Base-by-base conservation (phyloP, 257 asterid species). In the Striga asiatica region DNA sequence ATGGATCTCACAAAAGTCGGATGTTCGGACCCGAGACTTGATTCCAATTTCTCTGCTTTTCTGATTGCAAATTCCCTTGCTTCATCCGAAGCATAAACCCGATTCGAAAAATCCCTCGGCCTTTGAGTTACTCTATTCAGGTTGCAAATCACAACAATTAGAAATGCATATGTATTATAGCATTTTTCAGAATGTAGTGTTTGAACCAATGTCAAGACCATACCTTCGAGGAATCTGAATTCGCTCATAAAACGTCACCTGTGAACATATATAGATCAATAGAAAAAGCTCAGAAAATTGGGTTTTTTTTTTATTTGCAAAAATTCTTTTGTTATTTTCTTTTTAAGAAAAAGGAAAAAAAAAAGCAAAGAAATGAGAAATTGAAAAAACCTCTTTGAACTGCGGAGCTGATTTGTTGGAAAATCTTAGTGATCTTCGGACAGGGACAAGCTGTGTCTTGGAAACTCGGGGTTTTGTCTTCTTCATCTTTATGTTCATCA, bases 151-250 rank as follows among this genome's bases (percentile, higher is more conserved):
- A n/a, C n/a, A n/a, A n/a, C n/a, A n/a, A n/a, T n/a, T n/a, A n/a
- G n/a, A n/a, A n/a, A n/a, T n/a, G n/a, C n/a, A n/a, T 27, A 27
- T 27, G 4, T 38, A 16, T 8, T n/a, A 16, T 22, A 59, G 29
- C 11, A 39, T 45, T n/a, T n/a, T 67, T 23, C 14, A 42, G 6
- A 18, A 11, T 45, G 20, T 34, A 10, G 20, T 34, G 0, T 53
- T 21, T 2, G 2, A 38, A 27, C 2, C 25, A 25, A 27, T 23
- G 8, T 2, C 0, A 60, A 43, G 45, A 29, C 38, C 8, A 43
- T 47, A 85, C 97, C 97, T 89, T 75, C 91, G 73, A 2, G 97
- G 89, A 28, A 82, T 7, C 43, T 74, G 76, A 58, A 78, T 81
- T 0, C 89, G 81, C 51, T 85, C 96, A 41, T 66, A 69, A 48